Percentiles rank a stretch among this genome's conserved stretches.
Evolutionary conservation across 2,329 filamentous ascomycete species (phyloP).

Genomic region (Ophiostoma australiae): DNA sequence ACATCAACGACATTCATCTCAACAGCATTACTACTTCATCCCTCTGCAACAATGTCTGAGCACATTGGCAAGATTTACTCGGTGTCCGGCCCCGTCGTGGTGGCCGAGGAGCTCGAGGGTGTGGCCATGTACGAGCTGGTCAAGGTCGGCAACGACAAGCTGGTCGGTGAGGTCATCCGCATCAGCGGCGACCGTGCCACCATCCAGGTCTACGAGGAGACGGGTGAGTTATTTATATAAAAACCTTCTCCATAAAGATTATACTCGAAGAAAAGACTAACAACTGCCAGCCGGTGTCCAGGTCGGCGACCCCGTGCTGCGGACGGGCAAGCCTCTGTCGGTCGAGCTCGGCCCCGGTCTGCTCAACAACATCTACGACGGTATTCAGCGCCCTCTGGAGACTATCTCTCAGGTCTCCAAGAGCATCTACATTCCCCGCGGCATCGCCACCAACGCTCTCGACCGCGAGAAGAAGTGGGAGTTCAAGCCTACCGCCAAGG

Average conservation of each 20-base stretch:
- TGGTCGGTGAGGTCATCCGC: conserved; percentile 96
- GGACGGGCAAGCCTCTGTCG: conserved; percentile 92
- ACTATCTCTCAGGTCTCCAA: conserved; percentile 71
- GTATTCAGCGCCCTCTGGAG: conserved; percentile 91
- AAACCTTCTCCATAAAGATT: not conserved
- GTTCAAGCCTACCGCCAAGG: conserved; percentile 85
- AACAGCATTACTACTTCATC: not conserved
- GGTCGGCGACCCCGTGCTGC: conserved; percentile 84
- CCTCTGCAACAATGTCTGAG: conserved; percentile 22
- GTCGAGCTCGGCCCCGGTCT: conserved; percentile 95
- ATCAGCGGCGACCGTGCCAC: conserved; percentile 94
- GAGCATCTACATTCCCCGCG: conserved; percentile 96
- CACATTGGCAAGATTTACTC: conserved; percentile 31
- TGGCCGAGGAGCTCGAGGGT: conserved; percentile 97
- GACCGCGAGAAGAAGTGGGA: conserved; percentile 94
- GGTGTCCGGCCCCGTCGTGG: conserved; percentile 65
- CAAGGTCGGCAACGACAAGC: conserved; percentile 82
- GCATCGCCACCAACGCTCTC: conserved; percentile 80
- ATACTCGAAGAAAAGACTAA: not conserved
- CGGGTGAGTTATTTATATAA: conserved; percentile 55
- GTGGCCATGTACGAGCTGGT: conserved; percentile 99
- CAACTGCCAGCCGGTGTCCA: conserved; percentile 71
- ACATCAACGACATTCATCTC: not conserved
- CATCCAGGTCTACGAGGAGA: conserved; percentile 99
- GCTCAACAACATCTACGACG: conserved; percentile 99